Base-by-base conservation (phyloP, 1,284 basidiomycete genomes). In the Trametes pubescens region DNA sequence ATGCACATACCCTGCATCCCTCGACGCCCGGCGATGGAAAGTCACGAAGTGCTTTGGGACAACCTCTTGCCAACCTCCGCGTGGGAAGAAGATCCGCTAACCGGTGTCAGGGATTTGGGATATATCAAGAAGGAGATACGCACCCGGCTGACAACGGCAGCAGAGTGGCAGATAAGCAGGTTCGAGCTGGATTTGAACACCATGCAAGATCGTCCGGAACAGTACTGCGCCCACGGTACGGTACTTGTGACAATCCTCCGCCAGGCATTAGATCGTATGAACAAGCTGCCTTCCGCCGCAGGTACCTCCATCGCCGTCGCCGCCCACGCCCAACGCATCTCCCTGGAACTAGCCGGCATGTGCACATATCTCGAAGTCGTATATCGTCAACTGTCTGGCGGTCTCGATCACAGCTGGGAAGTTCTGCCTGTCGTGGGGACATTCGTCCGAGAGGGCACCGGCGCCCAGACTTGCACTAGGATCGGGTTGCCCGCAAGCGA, bases 251-350 rank as follows among this genome's bases (percentile, higher is more conserved):
- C 52, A 22, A 48, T 62, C 10, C 58, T 59, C 0, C 48, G 49
- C 16, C 54, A 57, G 16, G 32, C n/a, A 1, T 29, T 62, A 16
- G 55, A 57, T 16, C 46, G 61, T 14, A 57, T 62, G 54, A 26
- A 48, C 16, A 34, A 40, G 18, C 35, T 62, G 10, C 26, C 61
- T 5, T 51, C 61, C 11, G 34, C 38, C 21, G 14, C 32, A 22
- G 49, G 34, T 11, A 37, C 37, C 40, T 34, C 61, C 7, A 35
- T 62, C 22, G 47, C 47, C 4, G 38, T 57, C 6, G 61, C 44
- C 5, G 49, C 54, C 1, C 61, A 62, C 40, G 24, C 57, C 18
- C 61, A 62, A n/a, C 61, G 55, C 24, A n/a, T 62, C 6, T 40
- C n/a, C 14, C 55, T 62, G 4, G 61, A 62, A 35, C 24, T 62